Evolutionary conservation across 768 basidiomycete genomes (phyloP).

Genomic region (Piloderma croceum): DNA sequence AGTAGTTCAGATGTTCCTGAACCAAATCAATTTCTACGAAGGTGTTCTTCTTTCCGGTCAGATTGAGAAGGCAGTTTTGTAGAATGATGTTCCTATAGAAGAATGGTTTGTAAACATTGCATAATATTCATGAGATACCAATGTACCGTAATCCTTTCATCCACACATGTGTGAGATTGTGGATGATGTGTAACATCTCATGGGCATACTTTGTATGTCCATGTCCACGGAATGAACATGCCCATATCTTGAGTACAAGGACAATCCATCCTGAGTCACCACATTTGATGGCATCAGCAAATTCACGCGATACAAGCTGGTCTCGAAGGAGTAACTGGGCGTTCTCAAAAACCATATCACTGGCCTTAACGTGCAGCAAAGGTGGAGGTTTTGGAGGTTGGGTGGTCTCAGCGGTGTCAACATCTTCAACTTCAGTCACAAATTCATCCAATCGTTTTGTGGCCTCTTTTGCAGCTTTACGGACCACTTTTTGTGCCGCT

Average conservation of each 20-base stretch:
- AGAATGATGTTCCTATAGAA: slow-evolving; percentile 19
- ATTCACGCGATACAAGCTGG: slow-evolving; percentile 19
- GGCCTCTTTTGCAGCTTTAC: too few relatives aligned
- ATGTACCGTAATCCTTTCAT: slow-evolving; percentile 20
- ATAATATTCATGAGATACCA: not conserved
- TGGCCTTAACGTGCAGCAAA: not conserved
- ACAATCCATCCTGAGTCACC: slow-evolving; percentile 27
- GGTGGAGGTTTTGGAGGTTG: too few relatives aligned
- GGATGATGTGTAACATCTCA: slow-evolving; percentile 25
- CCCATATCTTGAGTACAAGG: slow-evolving; percentile 17
- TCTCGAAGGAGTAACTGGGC: slow-evolving; percentile 24
- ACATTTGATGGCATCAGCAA: slow-evolving; percentile 23
- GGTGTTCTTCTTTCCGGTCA: slow-evolving; percentile 15
- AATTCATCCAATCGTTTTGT: too few relatives aligned
- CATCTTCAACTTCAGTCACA: too few relatives aligned
- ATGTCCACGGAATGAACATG: slow-evolving; percentile 18
- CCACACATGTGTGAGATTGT: slow-evolving; percentile 24
- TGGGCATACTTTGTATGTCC: slow-evolving; percentile 26
- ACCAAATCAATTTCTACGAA: slow-evolving; percentile 27
- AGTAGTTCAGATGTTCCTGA: slow-evolving; percentile 30
- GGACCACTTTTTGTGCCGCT: too few relatives aligned
- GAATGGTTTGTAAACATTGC: not conserved
- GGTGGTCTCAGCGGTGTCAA: too few relatives aligned
- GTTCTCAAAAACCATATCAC: slow-evolving; percentile 23
- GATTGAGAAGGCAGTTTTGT: slow-evolving; percentile 31